These are phyloP conservation scores for Casaregolazyma lundiana DNA, from an alignment of 1,139 yeast species.

Conservation along the genomic window DNA sequence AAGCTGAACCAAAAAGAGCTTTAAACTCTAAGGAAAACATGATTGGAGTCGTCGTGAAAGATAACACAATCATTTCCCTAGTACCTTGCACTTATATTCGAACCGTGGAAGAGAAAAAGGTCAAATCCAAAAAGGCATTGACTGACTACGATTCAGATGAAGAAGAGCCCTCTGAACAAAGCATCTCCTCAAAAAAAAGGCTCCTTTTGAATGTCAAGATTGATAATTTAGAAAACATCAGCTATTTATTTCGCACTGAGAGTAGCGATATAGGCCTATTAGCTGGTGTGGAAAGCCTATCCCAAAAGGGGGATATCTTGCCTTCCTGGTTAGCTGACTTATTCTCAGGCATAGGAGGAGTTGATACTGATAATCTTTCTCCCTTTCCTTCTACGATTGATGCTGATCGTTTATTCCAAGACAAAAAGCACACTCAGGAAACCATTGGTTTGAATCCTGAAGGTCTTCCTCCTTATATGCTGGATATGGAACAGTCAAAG, in stretches of 20 bases:
- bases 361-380: conserved; percentile 20
- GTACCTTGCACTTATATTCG: neutral
- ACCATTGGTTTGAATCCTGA: neutral
- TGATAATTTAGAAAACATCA: neutral
- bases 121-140: neutral
- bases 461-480: conserved; percentile 10
- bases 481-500: conserved; percentile 14
- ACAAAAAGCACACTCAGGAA: conserved; percentile 23
- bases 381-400: conserved; percentile 13
- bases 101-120: conserved; percentile 1
- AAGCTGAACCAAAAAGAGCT: neutral
- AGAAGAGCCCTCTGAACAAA: neutral
- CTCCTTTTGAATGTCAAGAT: neutral
- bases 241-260: neutral
- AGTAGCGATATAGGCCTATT: neutral
- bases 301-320: conserved; percentile 17
- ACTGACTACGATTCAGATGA: neutral
- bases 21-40: neutral
- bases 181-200: neutral
- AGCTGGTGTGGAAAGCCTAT: neutral
- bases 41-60: neutral
- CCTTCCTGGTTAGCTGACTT: conserved; percentile 39
- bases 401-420: conserved; percentile 25
- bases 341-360: conserved; percentile 36
- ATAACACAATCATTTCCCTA: neutral